Percentiles rank a stretch among this genome's conserved stretches.
Evolutionary conservation across 805 yeast species (phyloP).

Genomic region (Cyberlindnera maclurae): DNA sequence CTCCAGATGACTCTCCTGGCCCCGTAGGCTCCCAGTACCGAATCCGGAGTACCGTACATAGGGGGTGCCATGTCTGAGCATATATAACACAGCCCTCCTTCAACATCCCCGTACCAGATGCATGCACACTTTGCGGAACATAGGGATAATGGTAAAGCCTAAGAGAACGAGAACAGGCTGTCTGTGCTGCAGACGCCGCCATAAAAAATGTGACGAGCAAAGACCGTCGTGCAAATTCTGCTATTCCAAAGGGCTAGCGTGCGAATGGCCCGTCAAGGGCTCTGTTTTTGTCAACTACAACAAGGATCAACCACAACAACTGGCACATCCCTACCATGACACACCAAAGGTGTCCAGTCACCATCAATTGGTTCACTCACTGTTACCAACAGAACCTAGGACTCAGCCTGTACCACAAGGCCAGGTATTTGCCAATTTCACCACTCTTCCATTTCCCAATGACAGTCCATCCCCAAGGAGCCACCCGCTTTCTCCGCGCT

Average conservation of each 20-base stretch:
- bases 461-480: no score
- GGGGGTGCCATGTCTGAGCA: no score
- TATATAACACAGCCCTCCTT: no score
- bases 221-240: slow-evolving; percentile 13
- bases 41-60: not conserved
- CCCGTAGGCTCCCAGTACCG: slow-evolving; percentile 1
- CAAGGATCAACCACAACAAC: not conserved
- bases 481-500: no score
- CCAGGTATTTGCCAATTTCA: no score
- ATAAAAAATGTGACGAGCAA: slow-evolving; percentile 14
- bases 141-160: slow-evolving; percentile 1
- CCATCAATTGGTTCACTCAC: not conserved
- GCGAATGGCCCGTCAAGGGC: slow-evolving; percentile 15
- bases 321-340: not conserved
- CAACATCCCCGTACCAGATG: no score
- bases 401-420: no score
- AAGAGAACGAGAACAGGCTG: slow-evolving; percentile 16
- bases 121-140: no score
- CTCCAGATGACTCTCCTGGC: slow-evolving; percentile 1
- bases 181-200: slow-evolving; percentile 13
- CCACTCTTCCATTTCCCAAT: no score
- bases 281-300: slow-evolving; percentile 11
- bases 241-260: slow-evolving; percentile 8
- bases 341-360: not conserved
- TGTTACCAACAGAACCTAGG: no score